Evolutionary conservation across 176 grass and related monocot species (phyloP).

Genomic region (Oryza officinalis): DNA sequence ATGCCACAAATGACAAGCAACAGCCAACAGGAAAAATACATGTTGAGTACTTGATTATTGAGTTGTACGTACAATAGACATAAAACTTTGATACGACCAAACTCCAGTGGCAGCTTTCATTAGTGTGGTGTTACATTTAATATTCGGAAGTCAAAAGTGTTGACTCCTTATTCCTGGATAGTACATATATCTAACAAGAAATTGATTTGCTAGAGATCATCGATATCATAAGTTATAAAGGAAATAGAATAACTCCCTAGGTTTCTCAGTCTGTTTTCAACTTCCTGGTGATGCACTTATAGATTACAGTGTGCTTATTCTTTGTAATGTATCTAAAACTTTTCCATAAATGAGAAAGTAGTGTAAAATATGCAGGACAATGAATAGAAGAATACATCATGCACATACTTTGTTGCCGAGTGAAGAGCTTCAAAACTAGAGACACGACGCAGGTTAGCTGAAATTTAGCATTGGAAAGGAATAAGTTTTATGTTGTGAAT

Average conservation of each 20-base stretch:
- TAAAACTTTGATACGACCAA: not conserved
- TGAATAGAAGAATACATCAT: constrained; percentile 29
- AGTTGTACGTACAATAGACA: not conserved
- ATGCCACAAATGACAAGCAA: not conserved
- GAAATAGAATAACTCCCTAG: not conserved
- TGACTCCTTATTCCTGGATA: not conserved
- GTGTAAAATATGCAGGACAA: constrained; percentile 1
- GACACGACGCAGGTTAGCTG: constrained; percentile 86
- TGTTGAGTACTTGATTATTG: not conserved
- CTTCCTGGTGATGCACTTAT: not conserved
- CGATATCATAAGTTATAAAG: not conserved
- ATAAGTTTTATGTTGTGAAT: constrained; percentile 28
- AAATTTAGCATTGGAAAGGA: constrained; percentile 48
- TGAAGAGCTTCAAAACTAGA: constrained; percentile 95
- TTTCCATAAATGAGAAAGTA: constrained; percentile 1
- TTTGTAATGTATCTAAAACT: not conserved
- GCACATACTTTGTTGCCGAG: constrained; percentile 88
- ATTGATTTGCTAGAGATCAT: constrained; percentile 23
- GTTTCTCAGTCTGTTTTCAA: not conserved
- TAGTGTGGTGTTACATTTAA: not conserved
- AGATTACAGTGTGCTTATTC: not conserved
- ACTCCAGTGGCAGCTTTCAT: not conserved
- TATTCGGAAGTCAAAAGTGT: not conserved
- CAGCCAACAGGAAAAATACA: constrained; percentile 10
- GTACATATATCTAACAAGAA: not conserved